Evolutionary conservation across 441 rosid species (phyloP), one percentile per base, ranked within the genome.

Genomic region (Aquilaria agallochum): DNA sequence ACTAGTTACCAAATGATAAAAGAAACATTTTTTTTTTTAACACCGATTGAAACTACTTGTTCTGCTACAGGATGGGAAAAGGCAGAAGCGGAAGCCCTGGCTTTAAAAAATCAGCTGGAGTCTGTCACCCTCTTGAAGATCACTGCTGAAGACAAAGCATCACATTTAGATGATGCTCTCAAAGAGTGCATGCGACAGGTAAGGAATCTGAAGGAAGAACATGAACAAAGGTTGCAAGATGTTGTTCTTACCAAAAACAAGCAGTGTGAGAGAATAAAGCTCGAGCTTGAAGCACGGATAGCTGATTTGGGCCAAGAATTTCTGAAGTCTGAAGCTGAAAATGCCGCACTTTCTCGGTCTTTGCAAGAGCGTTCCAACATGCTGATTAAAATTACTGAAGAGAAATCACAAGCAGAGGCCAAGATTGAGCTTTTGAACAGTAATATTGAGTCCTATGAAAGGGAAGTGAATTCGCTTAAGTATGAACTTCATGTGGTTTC

Each of bases 121-220:
- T 66, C 92, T 0, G 87, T 84, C 53, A 89, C 96, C 0, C 87
- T 91, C 20, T 81, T 78, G 0, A 91, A 91, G 79, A 92, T 88
- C 33, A 80, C 96, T 13, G 90, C 80, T 44, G 97, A 91, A 76
- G 96, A 91, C 49, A 75, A 89, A 30, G 96, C 87, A n/a, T 68
- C 85, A 1, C 97, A 91, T 87, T 67, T 91, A 66, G 97, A 91
- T 62, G 94, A 92, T 65, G 97, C 97, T 64, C 76, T 91, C 36
- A 91, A 91, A 68, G 97, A 91, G 77, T 91, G 97, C 80, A 89
- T 87, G 96, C 75, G 92, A 59, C 96, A 91, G 76, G 82, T 88
- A 62, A 56, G 97, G 48, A 85, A 81, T 75, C 76, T 88, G 63
- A 86, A 91, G 76, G 97, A 89, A 74, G 97, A 91, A 55, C 88